Evolutionary conservation across 768 basidiomycete genomes (phyloP), one percentile per base, ranked within the genome.

Genomic region (Collybia sordida): DNA sequence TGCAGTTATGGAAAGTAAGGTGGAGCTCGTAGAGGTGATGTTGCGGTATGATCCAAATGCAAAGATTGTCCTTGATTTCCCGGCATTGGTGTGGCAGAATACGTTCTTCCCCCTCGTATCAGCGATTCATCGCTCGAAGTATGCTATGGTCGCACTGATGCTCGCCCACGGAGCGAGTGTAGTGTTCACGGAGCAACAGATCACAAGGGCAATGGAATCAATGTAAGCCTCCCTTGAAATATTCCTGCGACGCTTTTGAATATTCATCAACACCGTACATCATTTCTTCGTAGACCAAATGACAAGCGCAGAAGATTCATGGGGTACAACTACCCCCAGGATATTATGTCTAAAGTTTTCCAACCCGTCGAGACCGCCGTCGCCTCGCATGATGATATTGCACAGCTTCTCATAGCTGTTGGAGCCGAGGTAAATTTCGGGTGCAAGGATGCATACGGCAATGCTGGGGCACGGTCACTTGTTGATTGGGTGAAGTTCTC

Each of bases 41-140:
- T 55, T 80, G 25, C 63, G 64, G 22, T 70, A 63, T 38, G 77
- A 79, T 60, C 71, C 72, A 1, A 70, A 73, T 50, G 70, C 71
- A 2, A 57, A 54, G 15, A 56, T 58, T 3, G 72, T 72, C 3
- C 46, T 79, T 28, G 61, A 78, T 49, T 72, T 72, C 56, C 77
- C 76, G 0, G 43, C 54, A 3, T 44, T 72, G 12, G 43, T 50
- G n/a, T 65, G 55, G 34, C 51, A 54, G 25, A 51, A 62, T n/a
- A 60, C 68, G 2, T 52, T 50, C 1, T 73, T 72, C 56, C 76
- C 78, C 1, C 42, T 79, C 12, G 58, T 63, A 4, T 66, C 66
- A 23, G 75, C 76, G 6, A 60, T 77, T 15, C 46, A 54, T 14
- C 53, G 54, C 23, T 51, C 62, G 14, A 54, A 68, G 31, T 73